Conservation (phyloP, 1,284 basidiomycete species). For the Veloboletus limbatus region DNA sequence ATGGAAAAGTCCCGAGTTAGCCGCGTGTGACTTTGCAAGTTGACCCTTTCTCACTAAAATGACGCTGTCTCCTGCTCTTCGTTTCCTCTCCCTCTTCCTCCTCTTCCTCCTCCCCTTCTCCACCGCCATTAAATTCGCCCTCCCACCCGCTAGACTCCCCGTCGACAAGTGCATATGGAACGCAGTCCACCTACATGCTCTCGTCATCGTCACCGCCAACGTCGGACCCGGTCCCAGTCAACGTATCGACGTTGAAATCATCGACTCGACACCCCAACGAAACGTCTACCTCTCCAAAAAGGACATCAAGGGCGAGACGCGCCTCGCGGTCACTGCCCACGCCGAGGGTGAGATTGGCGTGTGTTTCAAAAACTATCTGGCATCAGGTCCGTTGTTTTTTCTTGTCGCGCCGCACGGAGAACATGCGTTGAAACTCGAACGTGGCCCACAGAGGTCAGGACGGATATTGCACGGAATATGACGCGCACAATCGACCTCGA, state of each 20-base stretch:
- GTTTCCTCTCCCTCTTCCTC: slow-evolving; percentile 14
- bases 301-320: slow-evolving; percentile 85
- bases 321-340: slow-evolving; percentile 93
- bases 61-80: slow-evolving; percentile 4
- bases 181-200: slow-evolving; percentile 77
- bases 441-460: slow-evolving; percentile 20
- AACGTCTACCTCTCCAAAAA: slow-evolving; percentile 93
- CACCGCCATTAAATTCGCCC: slow-evolving; percentile 79
- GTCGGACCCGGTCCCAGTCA: slow-evolving; percentile 71
- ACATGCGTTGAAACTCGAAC: neutral
- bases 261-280: slow-evolving; percentile 84
- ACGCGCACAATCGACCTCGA: slow-evolving; percentile 85
- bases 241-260: slow-evolving; percentile 89
- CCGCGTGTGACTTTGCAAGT: neutral
- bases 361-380: slow-evolving; percentile 83
- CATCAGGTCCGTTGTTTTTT: slow-evolving; percentile 58
- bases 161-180: slow-evolving; percentile 90
- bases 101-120: slow-evolving; percentile 38
- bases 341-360: slow-evolving; percentile 93
- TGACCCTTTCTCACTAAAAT: too few species aligned
- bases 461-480: slow-evolving; percentile 36
- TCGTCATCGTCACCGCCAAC: slow-evolving; percentile 94
- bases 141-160: slow-evolving; percentile 69
- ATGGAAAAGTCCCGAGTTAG: too few species aligned
- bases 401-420: neutral